A percentile compares a stretch with the other conserved stretches of the same genome.
Evolutionary conservation across 1,284 basidiomycete genomes (phyloP).

Genomic region (Pascua guehoae): DNA sequence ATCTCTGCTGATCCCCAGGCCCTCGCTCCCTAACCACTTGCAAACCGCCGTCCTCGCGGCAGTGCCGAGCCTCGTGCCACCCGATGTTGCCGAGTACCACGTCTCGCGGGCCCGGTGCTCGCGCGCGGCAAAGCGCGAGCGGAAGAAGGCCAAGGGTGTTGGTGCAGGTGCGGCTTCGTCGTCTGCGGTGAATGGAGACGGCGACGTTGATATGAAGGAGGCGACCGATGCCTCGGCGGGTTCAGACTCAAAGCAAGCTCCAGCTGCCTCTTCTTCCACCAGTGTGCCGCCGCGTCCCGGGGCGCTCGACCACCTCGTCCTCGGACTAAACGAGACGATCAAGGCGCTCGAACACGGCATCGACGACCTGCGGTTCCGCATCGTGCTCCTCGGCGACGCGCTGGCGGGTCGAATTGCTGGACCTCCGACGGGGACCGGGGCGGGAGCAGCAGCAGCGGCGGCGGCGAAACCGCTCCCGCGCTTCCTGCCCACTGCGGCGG

Average conservation of each 20-base stretch:
- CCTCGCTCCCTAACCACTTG: slow-evolving; percentile 37
- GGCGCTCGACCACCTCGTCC: slow-evolving; percentile 57
- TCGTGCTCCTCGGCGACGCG: slow-evolving; percentile 32
- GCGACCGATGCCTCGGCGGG: not conserved
- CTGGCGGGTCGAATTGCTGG: slow-evolving; percentile 30
- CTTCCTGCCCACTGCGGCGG: slow-evolving; percentile 31
- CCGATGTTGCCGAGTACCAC: slow-evolving; percentile 37
- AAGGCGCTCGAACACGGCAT: slow-evolving; percentile 65
- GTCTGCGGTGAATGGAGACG: not conserved
- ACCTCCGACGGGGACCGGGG: not conserved
- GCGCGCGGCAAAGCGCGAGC: slow-evolving; percentile 21
- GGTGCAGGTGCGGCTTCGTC: too few relatives aligned
- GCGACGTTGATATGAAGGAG: slow-evolving; percentile 2
- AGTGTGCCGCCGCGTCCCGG: slow-evolving; percentile 38
- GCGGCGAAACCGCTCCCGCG: not conserved
- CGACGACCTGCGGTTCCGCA: slow-evolving; percentile 32
- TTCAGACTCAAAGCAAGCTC: not conserved
- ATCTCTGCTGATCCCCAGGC: slow-evolving; percentile 27
- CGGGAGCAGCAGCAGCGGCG: too few relatives aligned
- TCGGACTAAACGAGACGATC: slow-evolving; percentile 78
- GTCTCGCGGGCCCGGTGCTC: slow-evolving; percentile 35
- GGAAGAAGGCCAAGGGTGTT: not conserved
- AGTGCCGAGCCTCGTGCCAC: slow-evolving; percentile 31
- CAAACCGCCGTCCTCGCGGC: slow-evolving; percentile 33
- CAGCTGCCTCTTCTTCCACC: not conserved